Percentiles rank a stretch among this genome's conserved stretches.
Evolutionary conservation across 805 yeast genomes (phyloP).

Genomic region (Kuraishia piskuri): DNA sequence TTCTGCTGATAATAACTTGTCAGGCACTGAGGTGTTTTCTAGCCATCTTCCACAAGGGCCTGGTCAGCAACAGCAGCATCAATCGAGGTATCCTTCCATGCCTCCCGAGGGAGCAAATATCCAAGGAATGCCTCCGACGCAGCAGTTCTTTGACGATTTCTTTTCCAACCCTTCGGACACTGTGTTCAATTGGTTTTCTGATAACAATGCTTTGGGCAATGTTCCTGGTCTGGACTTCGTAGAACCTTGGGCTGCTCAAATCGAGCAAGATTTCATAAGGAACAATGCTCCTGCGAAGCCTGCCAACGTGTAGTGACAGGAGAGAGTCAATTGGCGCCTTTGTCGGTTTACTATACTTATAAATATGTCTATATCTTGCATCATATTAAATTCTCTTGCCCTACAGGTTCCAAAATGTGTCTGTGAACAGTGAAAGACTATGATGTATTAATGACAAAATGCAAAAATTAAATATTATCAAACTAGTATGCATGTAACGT

Average conservation of each 20-base stretch:
- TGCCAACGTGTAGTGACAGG: too few species aligned
- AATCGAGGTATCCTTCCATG: constrained; percentile 1
- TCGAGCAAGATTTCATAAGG: constrained; percentile 52
- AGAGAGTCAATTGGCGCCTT: too few species aligned
- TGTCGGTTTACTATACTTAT: too few species aligned
- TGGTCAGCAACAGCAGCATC: constrained; percentile 3
- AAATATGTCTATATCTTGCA: too few species aligned
- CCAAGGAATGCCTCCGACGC: constrained; percentile 3
- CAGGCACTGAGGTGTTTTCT: not conserved
- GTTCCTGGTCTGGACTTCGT: constrained; percentile 51
- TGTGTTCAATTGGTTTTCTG: constrained; percentile 41
- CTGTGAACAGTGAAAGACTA: too few species aligned
- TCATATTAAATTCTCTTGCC: too few species aligned
- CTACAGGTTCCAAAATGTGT: too few species aligned
- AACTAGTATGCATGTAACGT: not conserved
- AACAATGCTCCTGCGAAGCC: constrained; percentile 11
- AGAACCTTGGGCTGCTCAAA: constrained; percentile 76
- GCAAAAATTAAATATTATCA: too few species aligned
- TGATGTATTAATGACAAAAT: not conserved
- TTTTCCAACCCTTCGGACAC: constrained; percentile 26
- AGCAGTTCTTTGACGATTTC: constrained; percentile 22
- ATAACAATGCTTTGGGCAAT: constrained; percentile 23
- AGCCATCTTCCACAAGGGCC: not conserved
- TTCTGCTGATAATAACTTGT: not conserved
- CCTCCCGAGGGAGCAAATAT: not conserved